phyloP scores from a whole-genome alignment of 148 eudicot genomes.

The Camellia granthamiana region DNA sequence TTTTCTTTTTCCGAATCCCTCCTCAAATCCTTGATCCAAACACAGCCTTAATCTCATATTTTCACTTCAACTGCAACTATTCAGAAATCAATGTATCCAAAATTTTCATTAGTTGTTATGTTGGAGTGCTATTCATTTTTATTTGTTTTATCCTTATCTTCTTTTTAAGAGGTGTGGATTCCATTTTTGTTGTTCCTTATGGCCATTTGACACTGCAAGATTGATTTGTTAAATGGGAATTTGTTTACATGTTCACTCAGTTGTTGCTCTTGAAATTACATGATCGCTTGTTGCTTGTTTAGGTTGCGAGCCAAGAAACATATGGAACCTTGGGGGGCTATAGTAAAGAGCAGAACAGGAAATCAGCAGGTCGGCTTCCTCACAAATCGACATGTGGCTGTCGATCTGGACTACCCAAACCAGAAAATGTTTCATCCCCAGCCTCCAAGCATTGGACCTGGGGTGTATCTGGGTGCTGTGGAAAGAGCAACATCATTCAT shows the following conservation, averaged over 20 bases:
- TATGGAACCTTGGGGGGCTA: conserved; percentile 75
- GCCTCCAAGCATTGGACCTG: conserved; percentile 76
- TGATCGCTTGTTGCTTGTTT: conserved; percentile 7
- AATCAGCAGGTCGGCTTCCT: conserved; percentile 61
- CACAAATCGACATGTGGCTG: conserved; percentile 74
- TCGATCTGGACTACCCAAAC: conserved; percentile 66
- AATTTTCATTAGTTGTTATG: no score
- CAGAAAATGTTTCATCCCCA: conserved; percentile 76
- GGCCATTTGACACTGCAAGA: background rate
- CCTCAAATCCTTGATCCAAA: no score
- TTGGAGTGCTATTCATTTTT: no score
- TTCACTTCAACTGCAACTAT: no score
- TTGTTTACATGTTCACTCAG: background rate
- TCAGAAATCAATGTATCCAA: no score
- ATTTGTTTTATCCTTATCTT: no score
- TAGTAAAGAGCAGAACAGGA: conserved; percentile 67
- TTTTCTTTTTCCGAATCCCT: no score
- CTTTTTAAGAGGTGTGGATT: background rate
- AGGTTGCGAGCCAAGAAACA: conserved; percentile 73
- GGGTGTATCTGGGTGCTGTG: conserved; percentile 73
- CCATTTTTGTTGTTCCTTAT: background rate
- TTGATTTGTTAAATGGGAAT: background rate
- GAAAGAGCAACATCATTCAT: conserved; percentile 74
- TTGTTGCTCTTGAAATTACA: conserved; percentile 11
- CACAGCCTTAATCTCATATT: no score